phyloP scores from a whole-genome alignment of 75 land plant species.

The Sequoia sempervirens region DNA sequence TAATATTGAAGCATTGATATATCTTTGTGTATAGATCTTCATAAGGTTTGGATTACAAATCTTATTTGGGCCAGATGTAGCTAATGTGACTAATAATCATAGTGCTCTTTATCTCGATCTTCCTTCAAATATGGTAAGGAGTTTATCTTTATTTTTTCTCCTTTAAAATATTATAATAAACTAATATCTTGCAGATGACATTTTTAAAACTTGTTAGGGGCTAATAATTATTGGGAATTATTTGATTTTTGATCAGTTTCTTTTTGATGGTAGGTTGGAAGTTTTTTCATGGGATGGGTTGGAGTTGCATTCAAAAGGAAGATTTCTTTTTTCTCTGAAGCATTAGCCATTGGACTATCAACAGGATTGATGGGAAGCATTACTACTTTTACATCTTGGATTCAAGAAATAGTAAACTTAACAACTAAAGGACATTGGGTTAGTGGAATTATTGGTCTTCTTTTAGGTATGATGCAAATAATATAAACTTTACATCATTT shows the following conservation, averaged over 20 bases:
- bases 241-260: conserved; percentile 39
- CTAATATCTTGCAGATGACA: conserved; percentile 29
- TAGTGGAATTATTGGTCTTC: too few species aligned
- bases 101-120: conserved; percentile 55
- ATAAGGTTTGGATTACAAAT: conserved; percentile 65
- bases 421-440: too few species aligned
- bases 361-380: conserved; percentile 61
- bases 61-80: conserved; percentile 59
- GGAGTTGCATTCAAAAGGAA: too few species aligned
- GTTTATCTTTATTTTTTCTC: too few species aligned
- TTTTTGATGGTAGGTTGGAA: conserved; percentile 50
- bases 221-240: conserved; percentile 23
- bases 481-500: conserved; percentile 80
- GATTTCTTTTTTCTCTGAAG: conserved; percentile 42
- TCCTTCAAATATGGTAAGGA: too few species aligned
- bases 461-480: conserved; percentile 46
- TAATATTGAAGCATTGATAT: neutral
- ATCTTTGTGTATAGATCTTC: conserved; percentile 39
- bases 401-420: too few species aligned
- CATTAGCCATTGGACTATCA: conserved; percentile 68
- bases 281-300: too few species aligned
- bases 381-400: too few species aligned
- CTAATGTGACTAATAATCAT: conserved; percentile 40
- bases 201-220: conserved; percentile 90
- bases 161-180: neutral